Evolutionary conservation across 2,329 filamentous ascomycete genomes (phyloP).

Genomic region (Cladobotryum protrusum): DNA sequence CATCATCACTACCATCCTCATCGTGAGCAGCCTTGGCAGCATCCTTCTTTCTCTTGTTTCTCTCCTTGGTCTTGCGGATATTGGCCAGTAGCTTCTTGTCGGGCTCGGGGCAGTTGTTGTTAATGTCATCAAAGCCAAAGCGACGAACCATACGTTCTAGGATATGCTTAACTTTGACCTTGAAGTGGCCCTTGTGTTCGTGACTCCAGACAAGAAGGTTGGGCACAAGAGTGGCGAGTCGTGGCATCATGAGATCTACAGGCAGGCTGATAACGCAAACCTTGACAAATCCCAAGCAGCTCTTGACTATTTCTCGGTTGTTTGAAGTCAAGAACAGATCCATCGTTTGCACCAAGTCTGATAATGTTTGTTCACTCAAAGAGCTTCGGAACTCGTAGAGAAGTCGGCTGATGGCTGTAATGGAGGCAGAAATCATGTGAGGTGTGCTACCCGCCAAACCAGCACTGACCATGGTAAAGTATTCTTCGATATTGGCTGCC

Average conservation of each 20-base stretch:
- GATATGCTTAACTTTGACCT: constrained; percentile 96
- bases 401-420: constrained; percentile 88
- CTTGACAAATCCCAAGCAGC: constrained; percentile 93
- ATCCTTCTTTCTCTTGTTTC: constrained; percentile 84
- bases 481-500: constrained; percentile 82
- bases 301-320: constrained; percentile 93
- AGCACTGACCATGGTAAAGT: constrained; percentile 96
- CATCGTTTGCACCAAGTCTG: constrained; percentile 87
- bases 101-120: constrained; percentile 73
- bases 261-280: constrained; percentile 86
- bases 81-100: constrained; percentile 89
- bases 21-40: constrained; percentile 51
- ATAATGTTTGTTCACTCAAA: constrained; percentile 62
- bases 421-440: constrained; percentile 96
- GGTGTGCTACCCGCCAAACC: constrained; percentile 88
- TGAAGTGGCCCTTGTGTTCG: constrained; percentile 96
- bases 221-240: constrained; percentile 71
- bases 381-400: constrained; percentile 81
- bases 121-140: constrained; percentile 77
- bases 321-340: constrained; percentile 94
- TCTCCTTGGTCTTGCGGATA: constrained; percentile 90
- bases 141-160: constrained; percentile 88
- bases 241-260: constrained; percentile 68
- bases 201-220: constrained; percentile 95
- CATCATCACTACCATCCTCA: constrained; percentile 51